A percentile compares a stretch with the other conserved stretches of the same genome.
Evolutionary conservation across 2,329 filamentous ascomycete genomes (phyloP).

Genomic region (Aureobasidium sp.): DNA sequence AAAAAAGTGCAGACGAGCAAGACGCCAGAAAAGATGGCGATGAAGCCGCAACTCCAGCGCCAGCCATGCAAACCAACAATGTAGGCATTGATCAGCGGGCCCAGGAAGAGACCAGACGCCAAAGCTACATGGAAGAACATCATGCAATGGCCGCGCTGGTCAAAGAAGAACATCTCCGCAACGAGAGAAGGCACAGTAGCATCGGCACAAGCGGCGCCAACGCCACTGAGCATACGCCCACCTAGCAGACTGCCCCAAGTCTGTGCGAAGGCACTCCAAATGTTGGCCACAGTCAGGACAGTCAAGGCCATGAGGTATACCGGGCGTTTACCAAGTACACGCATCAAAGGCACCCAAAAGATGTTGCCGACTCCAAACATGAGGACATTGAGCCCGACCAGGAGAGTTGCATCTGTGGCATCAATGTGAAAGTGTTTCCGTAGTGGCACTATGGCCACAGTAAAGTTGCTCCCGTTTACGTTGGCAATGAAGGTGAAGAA

Average conservation of each 20-base stretch:
- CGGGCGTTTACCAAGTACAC: slow-evolving; percentile 31
- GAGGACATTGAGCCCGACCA: slow-evolving; percentile 26
- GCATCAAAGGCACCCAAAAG: slow-evolving; percentile 29
- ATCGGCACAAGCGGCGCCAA: slow-evolving; percentile 30
- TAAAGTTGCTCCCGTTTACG: slow-evolving; percentile 35
- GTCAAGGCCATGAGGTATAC: slow-evolving; percentile 32
- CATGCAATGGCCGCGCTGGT: slow-evolving; percentile 32
- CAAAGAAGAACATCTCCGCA: slow-evolving; percentile 31
- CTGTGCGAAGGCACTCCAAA: slow-evolving; percentile 29
- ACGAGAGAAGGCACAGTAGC: slow-evolving; percentile 32
- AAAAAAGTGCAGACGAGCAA: slow-evolving; percentile 23
- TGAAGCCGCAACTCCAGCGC: slow-evolving; percentile 25
- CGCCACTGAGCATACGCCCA: slow-evolving; percentile 23
- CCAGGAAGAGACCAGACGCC: slow-evolving; percentile 32
- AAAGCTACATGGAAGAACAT: slow-evolving; percentile 35
- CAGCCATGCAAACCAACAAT: slow-evolving; percentile 24
- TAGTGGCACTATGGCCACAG: slow-evolving; percentile 31
- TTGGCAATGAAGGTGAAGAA: slow-evolving; percentile 36
- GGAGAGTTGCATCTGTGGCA: slow-evolving; percentile 21
- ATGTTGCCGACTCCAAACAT: slow-evolving; percentile 28
- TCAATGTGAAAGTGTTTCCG: slow-evolving; percentile 26
- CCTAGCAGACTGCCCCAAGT: slow-evolving; percentile 23
- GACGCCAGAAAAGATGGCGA: slow-evolving; percentile 24
- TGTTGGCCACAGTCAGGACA: slow-evolving; percentile 29
- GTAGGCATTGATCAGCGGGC: slow-evolving; percentile 30